These are phyloP conservation scores for Colletotrichum falcatum DNA, from an alignment of 2,329 filamentous ascomycete genomes.

Conservation along the genomic window DNA sequence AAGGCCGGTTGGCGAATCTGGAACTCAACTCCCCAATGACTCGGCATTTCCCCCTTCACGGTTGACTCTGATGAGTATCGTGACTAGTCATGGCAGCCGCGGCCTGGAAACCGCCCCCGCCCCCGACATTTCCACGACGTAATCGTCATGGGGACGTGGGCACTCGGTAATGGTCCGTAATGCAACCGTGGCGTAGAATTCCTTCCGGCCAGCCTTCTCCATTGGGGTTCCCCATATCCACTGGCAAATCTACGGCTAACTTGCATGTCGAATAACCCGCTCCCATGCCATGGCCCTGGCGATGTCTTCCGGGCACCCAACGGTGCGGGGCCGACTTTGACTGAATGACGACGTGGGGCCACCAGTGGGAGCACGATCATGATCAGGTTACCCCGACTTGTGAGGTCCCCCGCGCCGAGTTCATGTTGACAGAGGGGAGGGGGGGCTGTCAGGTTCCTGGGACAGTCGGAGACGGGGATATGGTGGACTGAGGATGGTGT, in stretches of 20 bases:
- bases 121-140: constrained; percentile 15
- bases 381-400: constrained; percentile 22
- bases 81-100: constrained; percentile 28
- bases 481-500: constrained; percentile 20
- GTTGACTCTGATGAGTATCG: not conserved
- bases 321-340: constrained; percentile 31
- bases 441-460: not conserved
- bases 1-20: not conserved
- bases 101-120: constrained; percentile 7
- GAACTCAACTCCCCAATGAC: constrained; percentile 21
- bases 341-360: constrained; percentile 24
- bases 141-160: constrained; percentile 3
- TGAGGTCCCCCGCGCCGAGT: constrained; percentile 11
- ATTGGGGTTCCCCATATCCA: constrained; percentile 11
- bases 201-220: constrained; percentile 6
- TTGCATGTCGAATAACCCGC: constrained; percentile 12
- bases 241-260: constrained; percentile 19
- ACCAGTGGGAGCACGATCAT: constrained; percentile 11
- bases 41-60: not conserved
- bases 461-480: not conserved
- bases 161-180: constrained; percentile 25
- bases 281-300: not conserved
- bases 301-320: not conserved
- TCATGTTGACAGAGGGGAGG: too few species aligned
- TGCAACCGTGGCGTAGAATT: not conserved